Base-by-base conservation (phyloP, 1,284 basidiomycete species). In the Rhodotorula mucilaginosa region DNA sequence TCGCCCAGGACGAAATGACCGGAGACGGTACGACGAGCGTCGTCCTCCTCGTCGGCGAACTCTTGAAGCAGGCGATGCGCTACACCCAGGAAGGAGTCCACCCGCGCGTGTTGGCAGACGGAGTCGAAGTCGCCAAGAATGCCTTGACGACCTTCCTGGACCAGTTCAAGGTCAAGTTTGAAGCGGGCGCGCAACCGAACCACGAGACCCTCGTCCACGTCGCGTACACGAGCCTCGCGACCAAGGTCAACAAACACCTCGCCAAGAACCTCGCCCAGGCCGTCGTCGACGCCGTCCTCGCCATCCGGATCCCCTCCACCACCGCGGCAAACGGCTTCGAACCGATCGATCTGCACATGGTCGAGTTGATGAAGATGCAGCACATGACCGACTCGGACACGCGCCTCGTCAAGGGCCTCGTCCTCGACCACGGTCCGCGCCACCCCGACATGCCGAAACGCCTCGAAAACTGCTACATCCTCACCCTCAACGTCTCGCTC, bases 281-380 rank as follows among this genome's bases (percentile, higher is more conserved):
- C 80, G 89, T 97, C 65, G 96, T 97, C 72, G 97, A 99, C 82
- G 95, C 97, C 75, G 93, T 99, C 19, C 85, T 94, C 18, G 88
- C 93, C 58, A 94, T 99, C 82, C 88, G 89, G 64, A 75, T 90
- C 39, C 87, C 88, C 62, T 73, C 80, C n/a, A 78, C 79, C 21
- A 6, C 44, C 7, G 29, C 18, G 13, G 81, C 34, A 34, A 34
- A 39, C 34, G 49, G 44, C 47, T 78, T 59, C 59, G 88, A 93
- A 78, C 94, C 95, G 60, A 97, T 99, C 80, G 97, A 99, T 84
- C 84, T 99, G 74, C 96, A 99, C 84, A 99, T 99, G 97, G 86
- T 99, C 68, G 97, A 99, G 83, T 90, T 99, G 78, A 99, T 99
- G 96, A 99, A 99, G 86, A 99, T 99, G 97, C 96, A 98, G 82